Conservation (phyloP, 805 yeast species). For the Candida qinlingensis region DNA sequence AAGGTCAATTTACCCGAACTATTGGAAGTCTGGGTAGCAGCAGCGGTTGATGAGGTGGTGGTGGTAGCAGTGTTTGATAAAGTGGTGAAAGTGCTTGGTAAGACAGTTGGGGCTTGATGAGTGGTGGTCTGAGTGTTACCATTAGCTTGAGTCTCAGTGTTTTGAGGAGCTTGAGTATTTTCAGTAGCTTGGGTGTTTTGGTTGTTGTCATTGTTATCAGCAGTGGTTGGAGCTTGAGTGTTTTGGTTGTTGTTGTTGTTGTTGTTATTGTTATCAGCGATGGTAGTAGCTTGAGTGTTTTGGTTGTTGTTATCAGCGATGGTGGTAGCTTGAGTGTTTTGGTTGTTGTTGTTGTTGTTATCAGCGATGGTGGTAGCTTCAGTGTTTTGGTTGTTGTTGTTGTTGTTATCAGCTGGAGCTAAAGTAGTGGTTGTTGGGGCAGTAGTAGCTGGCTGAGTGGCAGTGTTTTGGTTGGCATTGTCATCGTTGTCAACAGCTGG, state of each 20-base stretch:
- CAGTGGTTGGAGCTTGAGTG: slow-evolving; percentile 12
- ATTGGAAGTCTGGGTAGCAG: slow-evolving; percentile 23
- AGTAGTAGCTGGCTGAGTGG: slow-evolving; percentile 9
- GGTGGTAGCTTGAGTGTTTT: slow-evolving; percentile 8
- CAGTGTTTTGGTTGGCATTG: not conserved
- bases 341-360: not conserved
- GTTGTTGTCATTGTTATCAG: not conserved
- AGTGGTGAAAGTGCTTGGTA: slow-evolving; percentile 27
- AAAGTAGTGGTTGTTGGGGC: slow-evolving; percentile 7
- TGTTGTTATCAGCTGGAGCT: slow-evolving; percentile 8
- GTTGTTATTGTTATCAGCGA: not conserved
- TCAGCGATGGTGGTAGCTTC: slow-evolving; percentile 9
- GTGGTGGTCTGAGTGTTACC: slow-evolving; percentile 22
- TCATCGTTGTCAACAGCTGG: slow-evolving; percentile 13
- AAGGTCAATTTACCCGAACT: slow-evolving; percentile 20
- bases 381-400: slow-evolving; percentile 1
- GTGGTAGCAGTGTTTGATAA: slow-evolving; percentile 25
- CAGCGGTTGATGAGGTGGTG: slow-evolving; percentile 16
- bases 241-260: slow-evolving; percentile 5
- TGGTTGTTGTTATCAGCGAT: not conserved
- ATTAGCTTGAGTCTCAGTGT: slow-evolving; percentile 13
- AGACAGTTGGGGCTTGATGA: slow-evolving; percentile 29
- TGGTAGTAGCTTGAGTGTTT: slow-evolving; percentile 8
- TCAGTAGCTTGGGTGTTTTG: slow-evolving; percentile 8
- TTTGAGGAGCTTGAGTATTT: not conserved